Base-by-base conservation (phyloP, 768 basidiomycete genomes). In the Suillus discolor region DNA sequence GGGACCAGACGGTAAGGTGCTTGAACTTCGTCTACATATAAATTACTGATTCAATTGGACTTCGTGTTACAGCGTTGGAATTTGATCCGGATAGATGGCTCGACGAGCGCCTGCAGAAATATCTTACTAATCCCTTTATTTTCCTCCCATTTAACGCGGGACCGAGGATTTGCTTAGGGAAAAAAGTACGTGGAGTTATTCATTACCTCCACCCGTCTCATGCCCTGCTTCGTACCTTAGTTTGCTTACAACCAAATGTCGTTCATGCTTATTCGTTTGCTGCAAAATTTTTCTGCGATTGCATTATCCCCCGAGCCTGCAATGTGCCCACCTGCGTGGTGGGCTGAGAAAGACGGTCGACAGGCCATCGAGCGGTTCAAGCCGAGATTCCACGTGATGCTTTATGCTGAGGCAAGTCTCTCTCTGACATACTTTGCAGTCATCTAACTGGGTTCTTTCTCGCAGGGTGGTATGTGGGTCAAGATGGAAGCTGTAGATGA, bases 401-500 rank as follows among this genome's bases (percentile, higher is more conserved):
- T 79, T 65, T 77, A 78, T 25, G 75, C 79, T n/a, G 72, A 80
- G 76, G 80, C 81, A 67, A 54, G 79, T 31, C 8, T 20, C 23
- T 28, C 39, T 51, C 38, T 28, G 20, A 38, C 28, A 47, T 2
- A 0, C 3, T 57, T 53, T 11, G 25, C 13, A 41, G 62, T 3
- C 36, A 42, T 39, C 8, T 18, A n/a, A 18, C 18, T 36, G 36
- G n/a, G n/a, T 57, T 31, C 53, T 61, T 13, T 15, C n/a, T 57
- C 20, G 1, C 53, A 83, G 81, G 82, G 81, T 2, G 82, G 84
- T 11, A 66, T 84, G 25, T 84, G 83, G 83, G 76, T 82, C 38
- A 80, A 72, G 65, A 81, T 82, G 81, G 71, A 69, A 25, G 71
- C 74, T 49, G 72, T 66, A 2, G 73, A 78, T 62, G 54, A 45